A percentile compares a stretch with the other conserved stretches of the same genome.
Conservation (phyloP, 1,139 yeast genomes). For the Taiozyma sp. region DNA sequence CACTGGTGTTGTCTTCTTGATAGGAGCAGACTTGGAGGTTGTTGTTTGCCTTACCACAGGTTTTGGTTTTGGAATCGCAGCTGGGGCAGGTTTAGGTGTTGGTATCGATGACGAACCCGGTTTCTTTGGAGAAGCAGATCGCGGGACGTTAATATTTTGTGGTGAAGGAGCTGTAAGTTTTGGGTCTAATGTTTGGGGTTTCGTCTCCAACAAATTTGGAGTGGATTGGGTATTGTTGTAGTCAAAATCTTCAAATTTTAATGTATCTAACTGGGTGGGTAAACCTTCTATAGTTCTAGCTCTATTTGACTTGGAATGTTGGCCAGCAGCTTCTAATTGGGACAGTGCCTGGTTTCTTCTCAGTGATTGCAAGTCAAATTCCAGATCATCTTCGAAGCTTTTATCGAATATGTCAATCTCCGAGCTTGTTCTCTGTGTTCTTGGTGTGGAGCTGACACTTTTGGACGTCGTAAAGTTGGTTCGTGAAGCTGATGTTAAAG, state of each 20-base stretch:
- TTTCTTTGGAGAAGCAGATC: conserved; percentile 3
- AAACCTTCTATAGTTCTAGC: neutral
- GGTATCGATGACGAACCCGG: neutral
- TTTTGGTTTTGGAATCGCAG: neutral
- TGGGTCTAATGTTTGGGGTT: neutral
- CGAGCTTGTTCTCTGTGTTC: conserved; percentile 5
- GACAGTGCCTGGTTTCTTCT: conserved; percentile 30
- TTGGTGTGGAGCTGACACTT: neutral
- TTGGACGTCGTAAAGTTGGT: conserved; percentile 23
- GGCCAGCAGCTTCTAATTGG: conserved; percentile 29
- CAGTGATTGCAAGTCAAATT: conserved; percentile 22
- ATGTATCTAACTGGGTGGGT: neutral
- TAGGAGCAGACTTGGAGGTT: neutral
- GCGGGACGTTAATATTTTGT: neutral
- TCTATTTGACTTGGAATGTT: conserved; percentile 17
- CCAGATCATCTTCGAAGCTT: conserved; percentile 19
- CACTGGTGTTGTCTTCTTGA: conserved; percentile 11
- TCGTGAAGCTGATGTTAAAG: conserved; percentile 36
- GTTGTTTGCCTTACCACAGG: conserved; percentile 1
- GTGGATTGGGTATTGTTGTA: neutral
- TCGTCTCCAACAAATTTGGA: neutral
- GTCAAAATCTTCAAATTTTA: neutral
- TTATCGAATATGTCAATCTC: conserved; percentile 21
- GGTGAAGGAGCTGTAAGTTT: neutral
- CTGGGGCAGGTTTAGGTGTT: conserved; percentile 12